phyloP scores from a whole-genome alignment of 2,329 filamentous ascomycete genomes.

The Colletotrichum lentis region DNA sequence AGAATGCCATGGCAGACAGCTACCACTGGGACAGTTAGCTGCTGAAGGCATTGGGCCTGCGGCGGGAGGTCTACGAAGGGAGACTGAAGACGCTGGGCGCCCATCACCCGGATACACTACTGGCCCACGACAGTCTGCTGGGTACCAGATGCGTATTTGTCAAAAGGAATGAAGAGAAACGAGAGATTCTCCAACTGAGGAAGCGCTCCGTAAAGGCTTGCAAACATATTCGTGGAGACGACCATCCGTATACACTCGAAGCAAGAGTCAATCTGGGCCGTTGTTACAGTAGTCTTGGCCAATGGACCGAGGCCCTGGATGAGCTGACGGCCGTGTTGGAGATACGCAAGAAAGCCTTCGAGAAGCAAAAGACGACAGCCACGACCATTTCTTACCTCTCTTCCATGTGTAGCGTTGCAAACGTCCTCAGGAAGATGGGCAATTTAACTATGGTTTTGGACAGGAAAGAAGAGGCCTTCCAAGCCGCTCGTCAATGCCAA shows the following conservation, averaged over 20 bases:
- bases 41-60: neutral
- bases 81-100: neutral
- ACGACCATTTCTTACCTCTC: neutral
- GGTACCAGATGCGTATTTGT: neutral
- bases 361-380: neutral
- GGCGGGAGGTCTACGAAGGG: neutral
- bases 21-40: constrained; percentile 11
- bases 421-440: neutral
- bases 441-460: neutral
- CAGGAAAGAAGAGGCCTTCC: neutral
- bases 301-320: neutral
- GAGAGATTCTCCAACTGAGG: neutral
- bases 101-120: neutral
- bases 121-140: neutral
- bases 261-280: constrained; percentile 7
- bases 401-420: neutral
- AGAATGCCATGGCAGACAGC: constrained; percentile 4
- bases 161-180: neutral
- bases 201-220: neutral
- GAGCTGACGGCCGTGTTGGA: neutral
- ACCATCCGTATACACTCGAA: constrained; percentile 5
- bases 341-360: neutral
- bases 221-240: neutral
- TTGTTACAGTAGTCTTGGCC: neutral
- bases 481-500: neutral